Conservation (phyloP, 768 basidiomycete species). For the Phaffia tasmanica region DNA sequence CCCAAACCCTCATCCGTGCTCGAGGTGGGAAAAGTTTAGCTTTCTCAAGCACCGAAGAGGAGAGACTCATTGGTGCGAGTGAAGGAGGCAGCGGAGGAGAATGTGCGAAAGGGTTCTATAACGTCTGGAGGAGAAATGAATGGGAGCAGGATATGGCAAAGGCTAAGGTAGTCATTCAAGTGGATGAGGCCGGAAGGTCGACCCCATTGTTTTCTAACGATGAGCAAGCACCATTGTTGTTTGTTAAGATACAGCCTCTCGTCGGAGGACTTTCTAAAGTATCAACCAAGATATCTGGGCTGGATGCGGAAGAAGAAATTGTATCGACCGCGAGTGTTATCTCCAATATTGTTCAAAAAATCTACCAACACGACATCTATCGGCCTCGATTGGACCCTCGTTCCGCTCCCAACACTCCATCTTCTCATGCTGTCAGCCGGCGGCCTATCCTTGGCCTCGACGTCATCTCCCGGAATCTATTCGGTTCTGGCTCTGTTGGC, state of each 20-base stretch:
- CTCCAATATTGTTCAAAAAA: constrained; percentile 66
- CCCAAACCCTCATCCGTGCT: constrained; percentile 69
- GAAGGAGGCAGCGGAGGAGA: constrained; percentile 41
- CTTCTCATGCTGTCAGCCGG: constrained; percentile 50
- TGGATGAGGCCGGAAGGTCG: constrained; percentile 64
- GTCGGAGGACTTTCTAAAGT: constrained; percentile 57
- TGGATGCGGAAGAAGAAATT: constrained; percentile 69
- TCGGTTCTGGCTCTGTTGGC: constrained; percentile 45
- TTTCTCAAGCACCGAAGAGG: constrained; percentile 65
- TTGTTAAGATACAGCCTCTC: constrained; percentile 71
- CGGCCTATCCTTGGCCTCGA: constrained; percentile 83
- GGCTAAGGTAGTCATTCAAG: constrained; percentile 80
- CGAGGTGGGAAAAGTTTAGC: constrained; percentile 41
- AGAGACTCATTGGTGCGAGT: constrained; percentile 39
- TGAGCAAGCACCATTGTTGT: constrained; percentile 49
- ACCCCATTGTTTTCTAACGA: constrained; percentile 68
- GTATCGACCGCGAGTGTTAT: constrained; percentile 65
- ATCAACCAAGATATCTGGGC: constrained; percentile 57
- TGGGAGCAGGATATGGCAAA: constrained; percentile 57
- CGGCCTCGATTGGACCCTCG: constrained; percentile 60
- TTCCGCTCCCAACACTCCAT: constrained; percentile 64
- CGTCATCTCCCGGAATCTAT: constrained; percentile 77
- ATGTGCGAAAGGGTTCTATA: constrained; percentile 5
- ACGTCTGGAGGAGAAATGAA: constrained; percentile 35
- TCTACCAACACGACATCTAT: constrained; percentile 78